phyloP scores from a whole-genome alignment of 1,284 basidiomycete species.

The Entoloma clypeatum region DNA sequence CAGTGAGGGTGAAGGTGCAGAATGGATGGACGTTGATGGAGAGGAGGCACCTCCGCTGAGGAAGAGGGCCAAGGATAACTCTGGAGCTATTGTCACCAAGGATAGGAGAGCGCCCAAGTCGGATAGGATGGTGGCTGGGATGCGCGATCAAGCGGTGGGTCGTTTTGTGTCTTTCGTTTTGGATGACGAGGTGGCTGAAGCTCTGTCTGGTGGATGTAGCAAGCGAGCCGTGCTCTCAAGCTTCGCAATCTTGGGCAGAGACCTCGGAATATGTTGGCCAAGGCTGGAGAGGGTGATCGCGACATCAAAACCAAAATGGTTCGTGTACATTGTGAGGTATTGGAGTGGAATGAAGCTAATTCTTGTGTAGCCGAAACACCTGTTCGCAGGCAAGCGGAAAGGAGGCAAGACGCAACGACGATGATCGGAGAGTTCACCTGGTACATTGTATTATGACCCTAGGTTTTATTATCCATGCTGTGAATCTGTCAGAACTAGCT shows the following conservation, averaged over 20 bases:
- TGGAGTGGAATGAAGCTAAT: neutral
- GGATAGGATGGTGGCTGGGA: constrained; percentile 75
- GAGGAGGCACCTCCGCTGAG: constrained; percentile 47
- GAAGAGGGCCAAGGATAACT: constrained; percentile 61
- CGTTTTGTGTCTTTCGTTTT: constrained; percentile 8
- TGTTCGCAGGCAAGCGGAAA: constrained; percentile 88
- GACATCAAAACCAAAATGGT: constrained; percentile 80
- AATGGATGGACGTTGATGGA: constrained; percentile 68
- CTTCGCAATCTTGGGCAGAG: constrained; percentile 84
- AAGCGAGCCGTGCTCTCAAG: constrained; percentile 75
- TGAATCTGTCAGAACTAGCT: too few species aligned
- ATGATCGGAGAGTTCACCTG: constrained; percentile 32
- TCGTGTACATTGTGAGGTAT: constrained; percentile 30
- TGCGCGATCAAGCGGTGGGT: constrained; percentile 69
- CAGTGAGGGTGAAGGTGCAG: constrained; percentile 38
- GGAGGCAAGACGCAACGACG: constrained; percentile 82
- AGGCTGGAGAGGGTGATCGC: constrained; percentile 87
- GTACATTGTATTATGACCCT: too few species aligned
- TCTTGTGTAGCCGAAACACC: constrained; percentile 65
- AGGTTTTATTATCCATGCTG: too few species aligned
- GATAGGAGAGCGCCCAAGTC: constrained; percentile 58
- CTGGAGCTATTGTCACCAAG: constrained; percentile 50
- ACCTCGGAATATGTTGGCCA: constrained; percentile 81
- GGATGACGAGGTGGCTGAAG: constrained; percentile 7
- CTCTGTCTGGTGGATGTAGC: constrained; percentile 43